Evolutionary conservation across 106 monocot species (phyloP).

Genomic region (Allium sativum): DNA sequence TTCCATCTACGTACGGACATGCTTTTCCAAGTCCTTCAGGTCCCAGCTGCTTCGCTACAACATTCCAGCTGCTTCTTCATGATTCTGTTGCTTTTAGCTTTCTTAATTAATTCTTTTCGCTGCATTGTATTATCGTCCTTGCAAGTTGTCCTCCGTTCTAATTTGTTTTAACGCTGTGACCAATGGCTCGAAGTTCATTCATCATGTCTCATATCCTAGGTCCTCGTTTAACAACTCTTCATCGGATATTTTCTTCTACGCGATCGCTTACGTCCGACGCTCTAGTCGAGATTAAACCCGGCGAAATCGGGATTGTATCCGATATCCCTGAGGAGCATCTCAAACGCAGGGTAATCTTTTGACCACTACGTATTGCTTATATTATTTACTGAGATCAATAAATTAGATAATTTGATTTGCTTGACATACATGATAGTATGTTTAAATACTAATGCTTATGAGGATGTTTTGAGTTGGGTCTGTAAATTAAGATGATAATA

Average conservation of each 20-base stretch:
- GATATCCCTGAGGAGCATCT: constrained; percentile 83
- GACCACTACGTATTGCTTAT: neutral
- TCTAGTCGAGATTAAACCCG: constrained; percentile 68
- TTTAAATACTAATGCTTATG: too few relatives aligned
- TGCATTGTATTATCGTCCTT: neutral
- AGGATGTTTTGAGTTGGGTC: too few relatives aligned
- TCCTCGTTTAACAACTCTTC: constrained; percentile 6
- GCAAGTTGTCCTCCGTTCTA: too few relatives aligned
- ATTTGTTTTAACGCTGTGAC: neutral
- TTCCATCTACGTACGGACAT: too few relatives aligned
- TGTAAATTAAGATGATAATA: too few relatives aligned
- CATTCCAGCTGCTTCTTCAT: neutral
- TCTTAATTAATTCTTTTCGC: neutral
- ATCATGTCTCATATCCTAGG: constrained; percentile 5
- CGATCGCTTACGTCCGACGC: constrained; percentile 58
- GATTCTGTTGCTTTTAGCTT: neutral
- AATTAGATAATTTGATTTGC: too few relatives aligned
- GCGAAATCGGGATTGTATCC: constrained; percentile 84
- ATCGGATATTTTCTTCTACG: constrained; percentile 4
- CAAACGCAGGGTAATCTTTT: constrained; percentile 37
- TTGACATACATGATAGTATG: too few relatives aligned
- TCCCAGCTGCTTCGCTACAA: neutral
- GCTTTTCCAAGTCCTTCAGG: too few relatives aligned
- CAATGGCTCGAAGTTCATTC: constrained; percentile 26
- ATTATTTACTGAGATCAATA: too few relatives aligned